Base-by-base conservation (phyloP, 148 eudicot species). In the Heliamphora exappendiculata region DNA sequence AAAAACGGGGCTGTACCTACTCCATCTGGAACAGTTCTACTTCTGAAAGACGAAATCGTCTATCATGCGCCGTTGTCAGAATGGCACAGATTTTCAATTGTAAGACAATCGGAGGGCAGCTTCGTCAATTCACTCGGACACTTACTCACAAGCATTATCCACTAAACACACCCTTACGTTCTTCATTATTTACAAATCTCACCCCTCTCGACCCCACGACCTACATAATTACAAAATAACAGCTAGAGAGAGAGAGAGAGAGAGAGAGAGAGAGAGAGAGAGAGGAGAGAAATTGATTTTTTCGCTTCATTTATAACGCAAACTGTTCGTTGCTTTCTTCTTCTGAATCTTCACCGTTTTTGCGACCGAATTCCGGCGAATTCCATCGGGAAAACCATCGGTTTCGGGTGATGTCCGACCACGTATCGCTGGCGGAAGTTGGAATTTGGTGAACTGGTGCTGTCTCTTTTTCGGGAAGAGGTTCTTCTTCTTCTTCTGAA, bases 181-280 rank as follows among this genome's bases (percentile, higher is more conserved):
- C 75, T 22, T 34, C 26, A 59, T 58, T 74, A 41, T 39, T 62
- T 10, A 2, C 53, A 42, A 73, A 74, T 42, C 68, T 58, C 3
- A 17, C 5, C 44, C 20, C 67, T 26, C 53, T 8, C 34, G 62
- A 28, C 67, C 76, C 77, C 77, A 74, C 51, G 24, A 8, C 28
- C 77, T 16, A 42, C 63, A 44, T 59, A 24, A 74, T 74, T 60
- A 59, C 77, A 74, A 74, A 74, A 74, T 58, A 74, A 62, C 69
- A 75, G 77, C 53, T 41, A 58, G 54, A 58, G 76, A 74, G 76
- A 58, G 76, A 58, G 58, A 42, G 16, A n/a, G 33, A 6, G 45
- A 14, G 13, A 24, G 36, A 12, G 57, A 14, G 49, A 68, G 54
- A n/a, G 26, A 28, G 54, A 33, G 63, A 34, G 42, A 11, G 17